Evolutionary conservation across 2,329 filamentous ascomycete species (phyloP).

Genomic region (Scorias spongiosa): DNA sequence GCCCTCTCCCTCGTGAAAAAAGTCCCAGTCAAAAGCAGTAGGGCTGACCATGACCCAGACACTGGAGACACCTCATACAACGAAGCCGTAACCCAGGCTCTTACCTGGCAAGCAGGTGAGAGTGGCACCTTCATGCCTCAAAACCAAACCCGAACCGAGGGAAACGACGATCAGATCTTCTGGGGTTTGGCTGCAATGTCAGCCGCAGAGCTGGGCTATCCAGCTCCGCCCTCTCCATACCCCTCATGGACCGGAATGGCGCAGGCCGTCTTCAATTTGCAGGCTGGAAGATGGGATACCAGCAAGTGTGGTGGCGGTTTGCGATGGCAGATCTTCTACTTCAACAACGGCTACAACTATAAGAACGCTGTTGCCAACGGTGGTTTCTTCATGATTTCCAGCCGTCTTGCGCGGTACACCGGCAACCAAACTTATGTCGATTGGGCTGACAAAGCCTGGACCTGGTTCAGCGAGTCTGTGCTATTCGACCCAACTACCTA

Average conservation of each 20-base stretch:
- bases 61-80: slow-evolving; percentile 19
- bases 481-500: slow-evolving; percentile 33
- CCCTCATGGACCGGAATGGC: slow-evolving; percentile 29
- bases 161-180: slow-evolving; percentile 41
- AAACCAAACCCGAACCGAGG: slow-evolving; percentile 22
- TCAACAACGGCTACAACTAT: slow-evolving; percentile 33
- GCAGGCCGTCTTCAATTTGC: slow-evolving; percentile 23
- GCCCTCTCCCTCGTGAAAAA: no score
- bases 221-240: slow-evolving; percentile 23
- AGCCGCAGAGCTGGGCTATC: slow-evolving; percentile 36
- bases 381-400: slow-evolving; percentile 67
- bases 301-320: slow-evolving; percentile 20
- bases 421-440: slow-evolving; percentile 41
- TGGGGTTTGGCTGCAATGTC: slow-evolving; percentile 41
- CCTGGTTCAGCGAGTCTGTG: slow-evolving; percentile 35
- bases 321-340: slow-evolving; percentile 23
- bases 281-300: slow-evolving; percentile 20
- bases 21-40: no score
- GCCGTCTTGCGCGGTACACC: slow-evolving; percentile 27
- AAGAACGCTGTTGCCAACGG: slow-evolving; percentile 66
- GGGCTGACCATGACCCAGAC: background rate
- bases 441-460: slow-evolving; percentile 57
- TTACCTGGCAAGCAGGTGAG: slow-evolving; percentile 6
- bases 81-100: slow-evolving; percentile 5
- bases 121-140: slow-evolving; percentile 17